Conservation (phyloP, 2,329 filamentous ascomycete genomes). For the Lomentospora prolificans region DNA sequence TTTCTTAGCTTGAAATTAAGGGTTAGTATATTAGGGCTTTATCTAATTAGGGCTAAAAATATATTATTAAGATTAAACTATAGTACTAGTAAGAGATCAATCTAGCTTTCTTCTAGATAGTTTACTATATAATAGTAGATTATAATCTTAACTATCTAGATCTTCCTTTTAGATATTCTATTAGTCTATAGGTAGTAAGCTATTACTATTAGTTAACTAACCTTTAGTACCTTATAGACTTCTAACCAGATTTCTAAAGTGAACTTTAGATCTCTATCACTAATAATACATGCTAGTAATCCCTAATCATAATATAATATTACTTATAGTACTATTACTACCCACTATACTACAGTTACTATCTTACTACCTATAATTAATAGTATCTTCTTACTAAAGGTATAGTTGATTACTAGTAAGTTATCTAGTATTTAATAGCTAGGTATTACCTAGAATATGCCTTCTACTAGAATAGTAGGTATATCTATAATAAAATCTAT, state of each 20-base stretch:
- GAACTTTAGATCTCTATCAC: neutral
- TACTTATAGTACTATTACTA: neutral
- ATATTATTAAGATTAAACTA: neutral
- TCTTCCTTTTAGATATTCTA: neutral
- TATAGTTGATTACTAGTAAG: neutral
- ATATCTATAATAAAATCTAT: neutral
- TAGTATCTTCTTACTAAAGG: neutral
- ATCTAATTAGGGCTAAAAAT: neutral
- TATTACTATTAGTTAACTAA: neutral
- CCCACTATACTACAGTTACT: neutral
- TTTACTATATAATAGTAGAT: neutral
- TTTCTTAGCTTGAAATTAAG: neutral
- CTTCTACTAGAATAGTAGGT: neutral
- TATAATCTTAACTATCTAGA: neutral
- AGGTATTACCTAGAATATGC: neutral
- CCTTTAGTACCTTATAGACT: neutral
- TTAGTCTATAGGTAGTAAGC: neutral
- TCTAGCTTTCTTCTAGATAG: neutral
- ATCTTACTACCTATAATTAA: slow-evolving; percentile 3
- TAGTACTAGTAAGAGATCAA: neutral
- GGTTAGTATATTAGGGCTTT: neutral
- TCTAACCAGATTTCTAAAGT: neutral
- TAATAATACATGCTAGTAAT: neutral
- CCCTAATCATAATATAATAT: neutral
- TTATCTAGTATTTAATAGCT: neutral